Conservation (phyloP, 768 basidiomycete genomes). For the Hygrocybe coccinea region DNA sequence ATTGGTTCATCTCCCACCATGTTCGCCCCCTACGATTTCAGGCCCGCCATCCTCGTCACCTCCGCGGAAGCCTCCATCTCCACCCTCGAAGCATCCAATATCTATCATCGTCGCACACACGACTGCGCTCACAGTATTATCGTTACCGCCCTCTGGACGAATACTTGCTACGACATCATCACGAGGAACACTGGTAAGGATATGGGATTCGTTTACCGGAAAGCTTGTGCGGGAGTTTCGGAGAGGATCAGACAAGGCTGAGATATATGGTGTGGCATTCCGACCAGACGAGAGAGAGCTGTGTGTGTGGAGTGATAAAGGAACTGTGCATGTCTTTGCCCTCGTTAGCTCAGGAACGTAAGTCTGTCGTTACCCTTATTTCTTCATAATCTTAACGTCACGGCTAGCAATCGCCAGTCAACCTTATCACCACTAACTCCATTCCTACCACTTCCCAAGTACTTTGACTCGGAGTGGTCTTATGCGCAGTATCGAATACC, state of each 20-base stretch:
- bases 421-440: slow-evolving; percentile 75
- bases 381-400: not conserved
- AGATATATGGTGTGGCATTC: slow-evolving; percentile 87
- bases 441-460: slow-evolving; percentile 79
- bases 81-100: slow-evolving; percentile 58
- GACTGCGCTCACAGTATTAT: slow-evolving; percentile 70
- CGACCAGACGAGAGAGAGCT: slow-evolving; percentile 81
- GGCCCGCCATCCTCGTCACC: slow-evolving; percentile 53
- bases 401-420: slow-evolving; percentile 73
- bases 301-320: slow-evolving; percentile 94
- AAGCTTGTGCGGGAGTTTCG: slow-evolving; percentile 75
- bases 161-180: slow-evolving; percentile 80
- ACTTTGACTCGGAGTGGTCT: slow-evolving; percentile 95
- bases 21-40: slow-evolving; percentile 52
- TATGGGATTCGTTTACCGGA: slow-evolving; percentile 76
- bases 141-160: slow-evolving; percentile 71
- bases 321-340: slow-evolving; percentile 87
- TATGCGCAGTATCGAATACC: slow-evolving; percentile 91
- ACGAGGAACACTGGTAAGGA: slow-evolving; percentile 78
- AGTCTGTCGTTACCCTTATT: slow-evolving; percentile 27
- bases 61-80: slow-evolving; percentile 52
- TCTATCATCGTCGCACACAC: slow-evolving; percentile 83
- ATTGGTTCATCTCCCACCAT: slow-evolving; percentile 78
- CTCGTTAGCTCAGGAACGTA: slow-evolving; percentile 63
- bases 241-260: slow-evolving; percentile 83